Evolutionary conservation across 1,139 yeast genomes (phyloP).

Genomic region (Scheffersomyces insectosa): DNA sequence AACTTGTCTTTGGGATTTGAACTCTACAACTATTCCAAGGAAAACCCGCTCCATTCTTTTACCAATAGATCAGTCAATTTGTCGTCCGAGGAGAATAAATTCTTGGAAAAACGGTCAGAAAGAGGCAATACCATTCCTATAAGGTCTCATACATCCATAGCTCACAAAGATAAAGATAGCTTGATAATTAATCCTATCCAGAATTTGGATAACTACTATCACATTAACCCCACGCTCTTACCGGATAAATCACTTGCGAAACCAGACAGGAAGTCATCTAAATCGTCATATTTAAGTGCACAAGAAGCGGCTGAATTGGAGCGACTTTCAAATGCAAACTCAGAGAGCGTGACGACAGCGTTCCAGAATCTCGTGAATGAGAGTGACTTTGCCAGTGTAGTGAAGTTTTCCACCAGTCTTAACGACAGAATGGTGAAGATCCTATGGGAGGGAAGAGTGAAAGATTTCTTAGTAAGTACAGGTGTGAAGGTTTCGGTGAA

Average conservation of each 20-base stretch:
- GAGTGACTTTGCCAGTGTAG: slow-evolving; percentile 65
- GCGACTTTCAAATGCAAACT: background rate
- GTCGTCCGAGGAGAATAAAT: background rate
- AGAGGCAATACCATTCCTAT: background rate
- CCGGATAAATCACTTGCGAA: slow-evolving; percentile 10
- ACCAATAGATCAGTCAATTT: background rate
- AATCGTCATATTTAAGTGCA: background rate
- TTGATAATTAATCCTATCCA: slow-evolving; percentile 20
- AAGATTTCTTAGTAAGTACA: slow-evolving; percentile 76
- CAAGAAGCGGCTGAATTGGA: background rate
- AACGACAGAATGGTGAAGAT: slow-evolving; percentile 61
- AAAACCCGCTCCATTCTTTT: slow-evolving; percentile 3
- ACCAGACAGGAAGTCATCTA: background rate
- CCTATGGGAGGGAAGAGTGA: slow-evolving; percentile 86
- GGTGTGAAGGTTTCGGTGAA: slow-evolving; percentile 57
- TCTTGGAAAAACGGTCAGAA: background rate
- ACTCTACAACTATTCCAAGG: slow-evolving; percentile 54
- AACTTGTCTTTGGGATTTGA: slow-evolving; percentile 87
- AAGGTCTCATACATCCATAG: background rate
- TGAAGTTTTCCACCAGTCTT: slow-evolving; percentile 73
- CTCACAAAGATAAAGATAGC: slow-evolving; percentile 2
- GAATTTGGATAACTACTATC: slow-evolving; percentile 25
- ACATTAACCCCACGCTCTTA: slow-evolving; percentile 25
- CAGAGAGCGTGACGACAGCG: slow-evolving; percentile 48
- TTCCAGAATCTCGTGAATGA: slow-evolving; percentile 54